These are phyloP conservation scores for Hyphopichia wangnamkhiaoensis DNA, from an alignment of 1,139 yeast genomes.

Conservation along the genomic window DNA sequence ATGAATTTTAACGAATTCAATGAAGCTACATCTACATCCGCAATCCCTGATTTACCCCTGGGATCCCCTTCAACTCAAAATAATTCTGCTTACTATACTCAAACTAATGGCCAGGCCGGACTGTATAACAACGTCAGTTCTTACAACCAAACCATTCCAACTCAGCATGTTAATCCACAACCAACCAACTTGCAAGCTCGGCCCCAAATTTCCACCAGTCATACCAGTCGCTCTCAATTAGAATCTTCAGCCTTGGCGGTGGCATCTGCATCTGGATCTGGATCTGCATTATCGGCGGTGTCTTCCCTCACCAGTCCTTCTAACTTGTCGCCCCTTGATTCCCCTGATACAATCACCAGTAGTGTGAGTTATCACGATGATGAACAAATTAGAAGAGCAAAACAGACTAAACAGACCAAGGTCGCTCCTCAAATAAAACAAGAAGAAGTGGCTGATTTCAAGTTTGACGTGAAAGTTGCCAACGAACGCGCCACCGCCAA, in stretches of 20 bases:
- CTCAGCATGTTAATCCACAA: too few relatives aligned
- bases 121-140: too few relatives aligned
- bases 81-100: too few relatives aligned
- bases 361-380: conserved; percentile 7
- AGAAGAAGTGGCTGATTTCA: neutral
- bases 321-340: conserved; percentile 3
- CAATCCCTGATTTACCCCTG: too few relatives aligned
- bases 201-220: neutral
- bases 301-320: conserved; percentile 10
- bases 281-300: conserved; percentile 1
- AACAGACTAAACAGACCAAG: neutral
- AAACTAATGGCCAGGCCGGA: too few relatives aligned
- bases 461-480: too few relatives aligned
- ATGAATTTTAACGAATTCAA: conserved; percentile 19
- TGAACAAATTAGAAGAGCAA: neutral
- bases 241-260: neutral
- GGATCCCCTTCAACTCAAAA: too few relatives aligned
- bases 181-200: too few relatives aligned
- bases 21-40: too few relatives aligned
- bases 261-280: conserved; percentile 2
- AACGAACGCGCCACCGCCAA: conserved; percentile 9
- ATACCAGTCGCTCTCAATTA: conserved; percentile 1
- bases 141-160: too few relatives aligned
- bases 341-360: conserved; percentile 8
- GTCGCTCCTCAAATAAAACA: neutral